A percentile compares a stretch with the other conserved stretches of the same genome.
These are phyloP conservation scores for Talaromyces wortmannii DNA, from an alignment of 495 filamentous ascomycete species.

Conservation along the genomic window DNA sequence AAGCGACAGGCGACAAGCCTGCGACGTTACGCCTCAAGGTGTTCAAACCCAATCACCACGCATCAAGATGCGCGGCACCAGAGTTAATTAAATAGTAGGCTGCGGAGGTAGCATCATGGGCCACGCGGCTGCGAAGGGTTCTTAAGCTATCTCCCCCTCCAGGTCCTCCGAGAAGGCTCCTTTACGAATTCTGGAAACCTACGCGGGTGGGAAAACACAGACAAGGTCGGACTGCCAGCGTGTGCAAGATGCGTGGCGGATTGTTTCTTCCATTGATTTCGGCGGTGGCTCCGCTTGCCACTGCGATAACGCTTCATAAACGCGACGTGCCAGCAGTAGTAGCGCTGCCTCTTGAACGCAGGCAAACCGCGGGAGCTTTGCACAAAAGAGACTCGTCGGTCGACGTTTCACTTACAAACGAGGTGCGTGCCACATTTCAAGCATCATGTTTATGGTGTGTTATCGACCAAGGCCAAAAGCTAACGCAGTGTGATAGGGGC, in stretches of 20 bases:
- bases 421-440: conserved; percentile 5
- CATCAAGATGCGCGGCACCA: no score
- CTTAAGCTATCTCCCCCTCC: no score
- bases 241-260: background rate
- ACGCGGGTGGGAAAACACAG: no score
- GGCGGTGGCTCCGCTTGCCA: conserved; percentile 8
- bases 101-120: no score
- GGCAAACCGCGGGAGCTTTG: conserved; percentile 14
- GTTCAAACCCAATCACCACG: no score
- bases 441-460: background rate
- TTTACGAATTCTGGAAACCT: no score
- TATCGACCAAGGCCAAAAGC: background rate
- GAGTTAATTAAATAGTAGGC: no score
- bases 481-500: conserved; percentile 24
- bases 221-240: no score
- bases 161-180: no score
- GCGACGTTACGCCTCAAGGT: no score
- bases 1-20: no score
- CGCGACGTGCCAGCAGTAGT: conserved; percentile 34
- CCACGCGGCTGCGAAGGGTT: no score
- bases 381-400: conserved; percentile 33
- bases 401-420: conserved; percentile 10
- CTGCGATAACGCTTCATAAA: conserved; percentile 16
- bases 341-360: conserved; percentile 39
- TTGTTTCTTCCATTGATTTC: conserved; percentile 9